A percentile compares a stretch with the other conserved stretches of the same genome.
These are phyloP conservation scores for Coemansia sp. DNA, from an alignment of 192 early-diverging fungal genomes.

Conservation along the genomic window DNA sequence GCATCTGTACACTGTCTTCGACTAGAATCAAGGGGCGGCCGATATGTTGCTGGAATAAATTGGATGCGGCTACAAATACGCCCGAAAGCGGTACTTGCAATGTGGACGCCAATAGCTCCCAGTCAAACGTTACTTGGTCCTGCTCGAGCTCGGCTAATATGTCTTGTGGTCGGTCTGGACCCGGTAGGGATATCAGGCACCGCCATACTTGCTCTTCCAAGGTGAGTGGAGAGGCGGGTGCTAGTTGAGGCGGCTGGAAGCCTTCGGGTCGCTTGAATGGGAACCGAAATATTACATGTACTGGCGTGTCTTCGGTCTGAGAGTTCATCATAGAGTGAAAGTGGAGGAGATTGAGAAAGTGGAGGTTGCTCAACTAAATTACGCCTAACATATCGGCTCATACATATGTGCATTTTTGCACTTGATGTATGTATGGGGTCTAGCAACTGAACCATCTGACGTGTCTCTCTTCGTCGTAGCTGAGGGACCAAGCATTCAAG, in stretches of 20 bases:
- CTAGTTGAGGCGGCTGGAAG: constrained; percentile 17
- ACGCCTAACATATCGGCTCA: not conserved
- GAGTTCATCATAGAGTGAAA: constrained; percentile 5
- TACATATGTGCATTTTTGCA: not conserved
- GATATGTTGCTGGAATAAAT: constrained; percentile 35
- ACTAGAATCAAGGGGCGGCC: constrained; percentile 27
- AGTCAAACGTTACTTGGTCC: constrained; percentile 56
- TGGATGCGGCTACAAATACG: constrained; percentile 44
- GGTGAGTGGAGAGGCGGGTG: not conserved
- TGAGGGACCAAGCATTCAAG: not conserved
- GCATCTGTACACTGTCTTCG: constrained; percentile 28
- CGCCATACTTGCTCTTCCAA: constrained; percentile 53
- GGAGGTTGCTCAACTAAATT: not conserved
- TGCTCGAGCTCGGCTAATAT: constrained; percentile 52
- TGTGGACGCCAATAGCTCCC: constrained; percentile 40
- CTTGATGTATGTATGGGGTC: not conserved
- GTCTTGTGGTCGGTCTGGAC: constrained; percentile 34
- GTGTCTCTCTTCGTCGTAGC: not conserved
- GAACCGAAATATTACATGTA: constrained; percentile 46
- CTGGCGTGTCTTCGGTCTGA: constrained; percentile 9
- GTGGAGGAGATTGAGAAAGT: not conserved
- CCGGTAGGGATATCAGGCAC: constrained; percentile 28
- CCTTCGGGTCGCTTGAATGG: constrained; percentile 35
- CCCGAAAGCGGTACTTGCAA: constrained; percentile 26
- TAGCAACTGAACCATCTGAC: not conserved